Conservation (phyloP, 345 rosid genomes). For the Populus simonii region DNA sequence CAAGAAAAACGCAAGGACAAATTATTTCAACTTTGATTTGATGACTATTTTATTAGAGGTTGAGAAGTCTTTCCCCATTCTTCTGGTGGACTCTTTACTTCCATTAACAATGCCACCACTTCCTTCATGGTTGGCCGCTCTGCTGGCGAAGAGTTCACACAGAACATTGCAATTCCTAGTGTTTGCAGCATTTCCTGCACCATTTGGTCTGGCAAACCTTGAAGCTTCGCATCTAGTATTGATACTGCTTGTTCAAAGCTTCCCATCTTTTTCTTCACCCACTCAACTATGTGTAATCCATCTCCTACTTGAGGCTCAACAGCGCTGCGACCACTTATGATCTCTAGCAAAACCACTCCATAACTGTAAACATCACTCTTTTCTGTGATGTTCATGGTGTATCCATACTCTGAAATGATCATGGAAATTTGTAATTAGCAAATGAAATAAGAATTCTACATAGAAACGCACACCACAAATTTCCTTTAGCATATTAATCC, state of each 20-base stretch:
- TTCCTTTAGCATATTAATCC: neutral
- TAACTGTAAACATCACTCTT: conserved; percentile 95
- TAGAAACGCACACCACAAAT: neutral
- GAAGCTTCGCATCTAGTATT: conserved; percentile 73
- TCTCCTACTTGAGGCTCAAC: conserved; percentile 65
- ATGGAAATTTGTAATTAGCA: conserved; percentile 11
- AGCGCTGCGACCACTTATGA: conserved; percentile 79
- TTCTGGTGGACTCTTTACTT: conserved; percentile 84
- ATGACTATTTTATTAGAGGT: conserved; percentile 81
- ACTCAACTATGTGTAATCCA: conserved; percentile 85
- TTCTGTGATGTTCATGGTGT: conserved; percentile 91
- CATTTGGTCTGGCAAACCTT: conserved; percentile 78
- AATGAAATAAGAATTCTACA: neutral
- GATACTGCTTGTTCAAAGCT: conserved; percentile 81
- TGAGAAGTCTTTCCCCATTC: conserved; percentile 92
- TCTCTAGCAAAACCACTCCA: conserved; percentile 87
- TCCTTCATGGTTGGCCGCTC: conserved; percentile 96
- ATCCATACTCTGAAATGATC: conserved; percentile 75
- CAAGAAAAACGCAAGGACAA: neutral
- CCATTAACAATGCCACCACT: conserved; percentile 82
- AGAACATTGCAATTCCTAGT: conserved; percentile 88
- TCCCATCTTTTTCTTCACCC: conserved; percentile 98
- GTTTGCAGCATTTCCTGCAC: conserved; percentile 97
- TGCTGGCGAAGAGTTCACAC: conserved; percentile 80
- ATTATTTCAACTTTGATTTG: conserved; percentile 43